Evolutionary conservation across 768 basidiomycete species (phyloP).

Genomic region (Leccinum subgranulosum): DNA sequence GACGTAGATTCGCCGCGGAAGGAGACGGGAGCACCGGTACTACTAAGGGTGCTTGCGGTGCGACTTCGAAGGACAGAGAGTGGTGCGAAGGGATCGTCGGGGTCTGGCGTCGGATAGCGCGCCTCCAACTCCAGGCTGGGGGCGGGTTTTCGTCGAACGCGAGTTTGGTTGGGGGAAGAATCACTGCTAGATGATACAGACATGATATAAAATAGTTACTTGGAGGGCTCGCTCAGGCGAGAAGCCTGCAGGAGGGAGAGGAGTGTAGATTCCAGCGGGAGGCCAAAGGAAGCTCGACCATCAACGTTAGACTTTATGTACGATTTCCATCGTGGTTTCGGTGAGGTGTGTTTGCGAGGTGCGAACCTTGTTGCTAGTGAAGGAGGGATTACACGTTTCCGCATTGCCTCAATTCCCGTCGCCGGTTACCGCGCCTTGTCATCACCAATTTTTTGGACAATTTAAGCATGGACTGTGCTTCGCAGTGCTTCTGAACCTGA

Average conservation of each 20-base stretch:
- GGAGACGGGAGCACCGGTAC: constrained; percentile 23
- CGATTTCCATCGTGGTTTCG: constrained; percentile 33
- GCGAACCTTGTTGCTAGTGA: constrained; percentile 15
- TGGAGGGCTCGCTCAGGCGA: constrained; percentile 10
- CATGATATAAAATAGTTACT: constrained; percentile 28
- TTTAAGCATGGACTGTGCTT: constrained; percentile 10
- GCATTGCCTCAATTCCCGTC: constrained; percentile 32
- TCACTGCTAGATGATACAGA: constrained; percentile 27
- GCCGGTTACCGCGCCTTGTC: constrained; percentile 28
- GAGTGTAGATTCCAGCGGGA: constrained; percentile 16
- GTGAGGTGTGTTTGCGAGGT: constrained; percentile 27
- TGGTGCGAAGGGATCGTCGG: constrained; percentile 66
- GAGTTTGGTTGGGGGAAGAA: constrained; percentile 21
- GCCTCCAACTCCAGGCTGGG: constrained; percentile 49
- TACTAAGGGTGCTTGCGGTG: constrained; percentile 42
- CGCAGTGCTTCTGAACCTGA: constrained; percentile 19
- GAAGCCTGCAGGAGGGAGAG: constrained; percentile 12
- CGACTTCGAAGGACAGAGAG: constrained; percentile 63
- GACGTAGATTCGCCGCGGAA: constrained; percentile 31
- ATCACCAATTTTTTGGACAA: constrained; percentile 16
- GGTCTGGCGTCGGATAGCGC: constrained; percentile 67
- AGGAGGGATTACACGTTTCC: constrained; percentile 21
- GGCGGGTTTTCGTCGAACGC: constrained; percentile 51
- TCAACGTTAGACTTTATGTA: constrained; percentile 27
- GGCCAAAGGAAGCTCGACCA: constrained; percentile 10